A percentile compares a stretch with the other conserved stretches of the same genome.
Conservation (phyloP, 495 filamentous ascomycete species). For the Hypoxylon crocopeplum region DNA sequence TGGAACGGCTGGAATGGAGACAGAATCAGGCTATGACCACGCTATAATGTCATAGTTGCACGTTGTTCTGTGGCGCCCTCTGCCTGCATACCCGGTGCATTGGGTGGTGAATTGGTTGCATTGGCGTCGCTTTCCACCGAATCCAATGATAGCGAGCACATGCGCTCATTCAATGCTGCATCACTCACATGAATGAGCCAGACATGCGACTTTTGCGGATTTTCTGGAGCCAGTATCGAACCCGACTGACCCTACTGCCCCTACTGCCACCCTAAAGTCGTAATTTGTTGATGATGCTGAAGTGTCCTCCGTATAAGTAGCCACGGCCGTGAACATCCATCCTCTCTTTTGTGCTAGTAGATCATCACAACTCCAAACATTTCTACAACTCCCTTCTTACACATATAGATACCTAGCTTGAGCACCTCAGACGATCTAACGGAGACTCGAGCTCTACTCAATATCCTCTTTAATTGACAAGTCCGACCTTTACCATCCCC, state of each 20-base stretch:
- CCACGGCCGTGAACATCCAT: conserved; percentile 10
- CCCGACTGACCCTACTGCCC: background rate
- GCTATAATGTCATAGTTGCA: conserved; percentile 40
- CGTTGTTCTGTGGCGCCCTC: conserved; percentile 19
- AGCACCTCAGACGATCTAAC: conserved; percentile 3
- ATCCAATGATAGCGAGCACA: conserved; percentile 27
- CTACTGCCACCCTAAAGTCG: conserved; percentile 22
- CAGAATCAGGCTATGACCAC: conserved; percentile 38
- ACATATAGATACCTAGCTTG: conserved; percentile 13
- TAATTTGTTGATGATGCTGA: background rate
- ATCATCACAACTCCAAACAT: conserved; percentile 8
- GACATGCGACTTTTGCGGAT: conserved; percentile 6
- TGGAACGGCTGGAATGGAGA: no score
- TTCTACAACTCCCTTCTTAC: background rate
- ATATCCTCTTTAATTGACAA: background rate
- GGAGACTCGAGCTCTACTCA: no score
- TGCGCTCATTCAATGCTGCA: conserved; percentile 19
- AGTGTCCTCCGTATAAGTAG: conserved; percentile 14
- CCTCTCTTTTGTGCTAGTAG: background rate
- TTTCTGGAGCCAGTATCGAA: background rate
- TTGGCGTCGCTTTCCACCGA: conserved; percentile 27
- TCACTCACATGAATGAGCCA: conserved; percentile 16
- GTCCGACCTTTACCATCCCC: background rate
- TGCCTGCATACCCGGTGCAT: conserved; percentile 13
- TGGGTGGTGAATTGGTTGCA: conserved; percentile 4